Base-by-base conservation (phyloP, 1,139 yeast genomes). In the Scheffersomyces insectosa region DNA sequence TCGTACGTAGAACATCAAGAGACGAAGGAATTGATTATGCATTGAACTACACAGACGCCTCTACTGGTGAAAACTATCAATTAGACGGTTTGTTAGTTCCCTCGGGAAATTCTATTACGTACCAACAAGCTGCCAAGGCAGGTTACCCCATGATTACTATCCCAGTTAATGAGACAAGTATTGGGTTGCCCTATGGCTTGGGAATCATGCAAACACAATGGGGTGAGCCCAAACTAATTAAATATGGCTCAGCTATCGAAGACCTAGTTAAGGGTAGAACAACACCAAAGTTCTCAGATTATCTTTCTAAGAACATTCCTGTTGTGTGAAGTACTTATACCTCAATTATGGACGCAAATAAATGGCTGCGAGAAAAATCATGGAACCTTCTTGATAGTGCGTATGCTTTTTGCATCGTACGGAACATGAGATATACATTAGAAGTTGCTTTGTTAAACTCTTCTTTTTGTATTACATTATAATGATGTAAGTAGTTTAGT, bases 11-110 rank as follows among this genome's bases (percentile, higher is more conserved):
- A 42, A 56, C 57, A 6, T 54, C 61, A 2, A 45, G 59, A 31
- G 57, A 56, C 16, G 62, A 57, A 45, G 62, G 61, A n/a, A 57
- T 57, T 32, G 61, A 57, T 41, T 54, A 52, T 37, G 61, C 61
- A 11, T 44, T 57, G 37, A 55, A 55, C 33, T 53, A 57, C 33
- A 55, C 60, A 2, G 60, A 56, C 37, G 41, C 55, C 5, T 28
- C 31, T 1, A 53, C 55, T 0, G 57, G 56, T 10, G 58, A 57
- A 36, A 53, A 49, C 41, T 51, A 47, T 41, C 47, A 50, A 37
- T 42, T 57, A 28, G 61, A 57, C 41, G 60, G 54, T 12, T 44
- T 57, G 28, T 38, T 57, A 8, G 58, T 54, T 28, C 62, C 62
- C 28, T 49, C 56, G 15, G 51, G 55, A 3, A 40, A 46, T 23